A percentile compares a stretch with the other conserved stretches of the same genome.
Evolutionary conservation across 2,329 filamentous ascomycete genomes (phyloP).

Genomic region (Clarireedia hainanense): DNA sequence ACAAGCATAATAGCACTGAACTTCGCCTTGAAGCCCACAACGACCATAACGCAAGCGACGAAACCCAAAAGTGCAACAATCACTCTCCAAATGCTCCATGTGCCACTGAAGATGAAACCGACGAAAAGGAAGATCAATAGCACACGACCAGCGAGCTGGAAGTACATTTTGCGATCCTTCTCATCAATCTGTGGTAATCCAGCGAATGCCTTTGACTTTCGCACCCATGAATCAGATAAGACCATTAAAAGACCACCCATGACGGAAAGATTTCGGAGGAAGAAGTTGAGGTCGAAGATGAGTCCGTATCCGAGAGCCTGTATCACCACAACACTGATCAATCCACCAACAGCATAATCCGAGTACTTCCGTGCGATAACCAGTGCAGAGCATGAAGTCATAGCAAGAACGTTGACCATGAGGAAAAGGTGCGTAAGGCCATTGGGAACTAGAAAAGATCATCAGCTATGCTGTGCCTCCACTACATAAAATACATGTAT

Average conservation of each 20-base stretch:
- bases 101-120: conserved; percentile 90
- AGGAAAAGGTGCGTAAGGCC: conserved; percentile 92
- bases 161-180: conserved; percentile 99
- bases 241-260: conserved; percentile 98
- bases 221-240: conserved; percentile 93
- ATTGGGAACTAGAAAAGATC: conserved; percentile 57
- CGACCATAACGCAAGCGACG: conserved; percentile 94
- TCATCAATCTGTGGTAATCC: conserved; percentile 91
- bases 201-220: conserved; percentile 94
- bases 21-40: conserved; percentile 99
- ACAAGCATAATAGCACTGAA: conserved; percentile 94
- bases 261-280: conserved; percentile 95
- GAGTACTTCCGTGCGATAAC: conserved; percentile 91
- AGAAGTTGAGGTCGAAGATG: conserved; percentile 99
- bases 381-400: conserved; percentile 72
- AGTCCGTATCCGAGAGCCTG: conserved; percentile 95
- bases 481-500: not conserved
- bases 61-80: conserved; percentile 78
- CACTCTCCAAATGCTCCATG: conserved; percentile 86
- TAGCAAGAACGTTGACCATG: conserved; percentile 79
- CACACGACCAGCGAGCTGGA: conserved; percentile 93
- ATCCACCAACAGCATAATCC: conserved; percentile 83
- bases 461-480: conserved; percentile 9
- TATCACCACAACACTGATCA: conserved; percentile 83
- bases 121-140: conserved; percentile 96